These are phyloP conservation scores for Coniochaeta pulveracea DNA, from an alignment of 2,329 filamentous ascomycete genomes.

Conservation along the genomic window DNA sequence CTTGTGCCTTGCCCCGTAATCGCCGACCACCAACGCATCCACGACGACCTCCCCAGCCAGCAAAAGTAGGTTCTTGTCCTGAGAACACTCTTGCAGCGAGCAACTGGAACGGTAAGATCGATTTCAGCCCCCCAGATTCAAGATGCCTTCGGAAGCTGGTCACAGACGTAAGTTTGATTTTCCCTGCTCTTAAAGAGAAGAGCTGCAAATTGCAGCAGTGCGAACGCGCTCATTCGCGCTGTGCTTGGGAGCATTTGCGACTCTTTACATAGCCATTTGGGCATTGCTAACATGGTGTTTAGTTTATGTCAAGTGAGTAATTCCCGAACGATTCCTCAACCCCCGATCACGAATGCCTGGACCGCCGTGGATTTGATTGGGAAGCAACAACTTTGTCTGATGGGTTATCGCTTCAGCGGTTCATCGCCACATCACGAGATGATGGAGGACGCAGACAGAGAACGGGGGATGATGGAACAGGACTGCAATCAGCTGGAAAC, in stretches of 20 bases:
- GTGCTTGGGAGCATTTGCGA: too few species aligned
- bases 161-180: constrained; percentile 65
- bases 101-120: constrained; percentile 13
- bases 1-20: constrained; percentile 10
- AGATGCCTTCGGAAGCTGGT: constrained; percentile 80
- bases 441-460: too few species aligned
- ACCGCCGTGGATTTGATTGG: too few species aligned
- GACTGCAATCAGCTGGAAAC: too few species aligned
- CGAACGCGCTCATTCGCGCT: too few species aligned
- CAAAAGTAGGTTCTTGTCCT: constrained; percentile 14
- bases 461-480: too few species aligned
- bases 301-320: constrained; percentile 87
- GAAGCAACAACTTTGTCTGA: too few species aligned
- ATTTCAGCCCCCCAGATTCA: constrained; percentile 27
- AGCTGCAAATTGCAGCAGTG: too few species aligned
- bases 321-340: constrained; percentile 9
- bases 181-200: constrained; percentile 3
- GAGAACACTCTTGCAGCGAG: constrained; percentile 16
- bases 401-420: too few species aligned
- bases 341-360: too few species aligned
- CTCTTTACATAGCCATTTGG: too few species aligned
- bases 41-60: constrained; percentile 11
- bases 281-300: constrained; percentile 26
- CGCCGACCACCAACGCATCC: constrained; percentile 14
- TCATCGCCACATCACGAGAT: too few species aligned